Percentiles rank a stretch among this genome's conserved stretches.
Conservation (phyloP, 2,329 filamentous ascomycete species). For the Coniella vitis region DNA sequence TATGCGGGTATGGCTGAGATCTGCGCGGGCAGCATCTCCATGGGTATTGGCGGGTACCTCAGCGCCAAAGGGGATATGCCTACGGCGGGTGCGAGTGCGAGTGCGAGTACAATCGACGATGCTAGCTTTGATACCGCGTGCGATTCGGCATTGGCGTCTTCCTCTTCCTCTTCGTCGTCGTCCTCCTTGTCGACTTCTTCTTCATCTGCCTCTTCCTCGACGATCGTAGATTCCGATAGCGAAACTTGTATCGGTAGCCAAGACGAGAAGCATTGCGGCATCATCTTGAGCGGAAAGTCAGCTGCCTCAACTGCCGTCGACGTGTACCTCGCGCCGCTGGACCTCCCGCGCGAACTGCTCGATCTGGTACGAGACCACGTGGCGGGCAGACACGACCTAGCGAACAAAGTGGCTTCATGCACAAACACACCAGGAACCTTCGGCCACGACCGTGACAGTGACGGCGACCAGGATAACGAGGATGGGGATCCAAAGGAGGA, state of each 20-base stretch:
- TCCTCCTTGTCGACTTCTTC: too few species aligned
- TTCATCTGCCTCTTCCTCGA: too few species aligned
- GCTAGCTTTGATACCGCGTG: too few species aligned
- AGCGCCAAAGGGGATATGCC: constrained; percentile 39
- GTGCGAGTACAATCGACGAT: too few species aligned
- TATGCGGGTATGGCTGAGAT: constrained; percentile 64
- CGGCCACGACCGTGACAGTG: neutral
- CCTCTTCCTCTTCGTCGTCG: too few species aligned
- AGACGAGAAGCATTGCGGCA: constrained; percentile 29
- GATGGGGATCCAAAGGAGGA: too few species aligned
- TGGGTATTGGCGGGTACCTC: constrained; percentile 66
- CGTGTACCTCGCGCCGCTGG: constrained; percentile 19
- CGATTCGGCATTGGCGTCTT: too few species aligned
- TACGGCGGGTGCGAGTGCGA: too few species aligned
- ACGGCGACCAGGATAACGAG: neutral
- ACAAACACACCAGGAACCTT: neutral
- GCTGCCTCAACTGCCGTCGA: neutral
- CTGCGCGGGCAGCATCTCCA: constrained; percentile 64
- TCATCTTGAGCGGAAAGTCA: neutral
- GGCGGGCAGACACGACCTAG: constrained; percentile 2
- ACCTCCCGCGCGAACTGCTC: constrained; percentile 17
- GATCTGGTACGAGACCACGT: constrained; percentile 18
- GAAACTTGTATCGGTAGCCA: neutral
- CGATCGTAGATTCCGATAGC: neutral
- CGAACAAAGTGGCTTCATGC: neutral